Base-by-base conservation (phyloP, 306 rosid genomes). In the Trifolium pratense region DNA sequence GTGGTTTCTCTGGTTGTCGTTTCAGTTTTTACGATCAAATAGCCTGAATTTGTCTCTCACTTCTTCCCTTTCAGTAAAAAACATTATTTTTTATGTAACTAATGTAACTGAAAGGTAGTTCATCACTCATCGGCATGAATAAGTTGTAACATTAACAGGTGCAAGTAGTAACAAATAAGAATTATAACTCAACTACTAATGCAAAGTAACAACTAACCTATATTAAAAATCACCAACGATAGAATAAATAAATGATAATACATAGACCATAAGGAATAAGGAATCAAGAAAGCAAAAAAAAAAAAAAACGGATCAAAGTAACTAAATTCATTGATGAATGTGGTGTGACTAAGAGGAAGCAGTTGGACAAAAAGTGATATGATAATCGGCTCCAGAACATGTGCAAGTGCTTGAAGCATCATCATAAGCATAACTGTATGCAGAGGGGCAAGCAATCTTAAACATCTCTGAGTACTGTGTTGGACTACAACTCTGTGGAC, bases 331-430 rank as follows among this genome's bases (percentile, higher is more conserved):
- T 37, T 18, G 17, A 10, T 39, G 18, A 20, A 20, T 18, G 17
- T 11, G 17, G 53, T 56, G 15, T 11, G 14, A 56, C 46, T 69
- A 55, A 0, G 65, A 56, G 0, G 88, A 75, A 34, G 69, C 70
- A 17, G 80, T 53, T 4, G 97, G 89, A 80, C 97, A 93, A 65
- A 93, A 93, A 2, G 88, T 81, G 72, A 93, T 86, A 36, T 12
- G 29, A 74, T 93, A 93, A 78, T 91, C 79, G 17, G 98, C 81
- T 34, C 82, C 85, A 48, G 91, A 68, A 63, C 97, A 94, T 0
- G 98, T 93, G 75, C 91, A 87, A 29, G 97, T 93, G 67, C 96
- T 94, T 0, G 98, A 78, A 52, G 96, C 95, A 40, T 94, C 97
- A 23, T 91, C 98, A 23, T 94, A 94, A 0, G 97, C 98, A 17